Percentiles rank a stretch among this genome's conserved stretches.
phyloP scores from a whole-genome alignment of 2,329 filamentous ascomycete genomes.

The Fusarium lyarnte region DNA sequence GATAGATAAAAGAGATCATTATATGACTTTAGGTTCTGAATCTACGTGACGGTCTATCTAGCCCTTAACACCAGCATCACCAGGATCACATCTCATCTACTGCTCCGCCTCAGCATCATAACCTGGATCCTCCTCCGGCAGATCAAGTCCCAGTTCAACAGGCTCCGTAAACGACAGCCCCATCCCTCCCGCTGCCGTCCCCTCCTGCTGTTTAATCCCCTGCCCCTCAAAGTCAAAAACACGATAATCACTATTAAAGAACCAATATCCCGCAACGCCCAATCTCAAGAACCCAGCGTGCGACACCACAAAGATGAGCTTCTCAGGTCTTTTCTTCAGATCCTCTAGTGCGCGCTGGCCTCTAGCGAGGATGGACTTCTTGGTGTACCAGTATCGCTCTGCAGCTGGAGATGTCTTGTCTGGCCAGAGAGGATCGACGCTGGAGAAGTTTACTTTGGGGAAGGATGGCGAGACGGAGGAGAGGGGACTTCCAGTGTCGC shows the following conservation, averaged over 20 bases:
- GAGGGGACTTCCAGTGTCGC: slow-evolving; percentile 67
- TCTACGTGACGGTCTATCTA: background rate
- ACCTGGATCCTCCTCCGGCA: slow-evolving; percentile 48
- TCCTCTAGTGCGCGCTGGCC: slow-evolving; percentile 61
- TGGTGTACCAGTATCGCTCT: slow-evolving; percentile 62
- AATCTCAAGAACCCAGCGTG: slow-evolving; percentile 72
- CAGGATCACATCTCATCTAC: background rate
- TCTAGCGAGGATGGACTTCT: slow-evolving; percentile 62
- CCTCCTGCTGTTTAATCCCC: slow-evolving; percentile 58
- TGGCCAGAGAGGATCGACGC: slow-evolving; percentile 68
- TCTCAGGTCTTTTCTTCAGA: slow-evolving; percentile 65
- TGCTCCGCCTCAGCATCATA: background rate
- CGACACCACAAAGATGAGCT: slow-evolving; percentile 70
- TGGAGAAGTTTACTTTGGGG: slow-evolving; percentile 64
- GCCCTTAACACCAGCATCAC: background rate
- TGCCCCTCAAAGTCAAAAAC: slow-evolving; percentile 64
- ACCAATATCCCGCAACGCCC: slow-evolving; percentile 64
- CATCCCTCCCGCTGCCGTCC: slow-evolving; percentile 48
- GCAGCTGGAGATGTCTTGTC: slow-evolving; percentile 65
- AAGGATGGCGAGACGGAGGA: slow-evolving; percentile 58
- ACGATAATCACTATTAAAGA: slow-evolving; percentile 71
- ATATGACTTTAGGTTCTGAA: no score
- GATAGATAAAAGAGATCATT: slow-evolving; percentile 4
- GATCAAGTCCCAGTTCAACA: slow-evolving; percentile 51
- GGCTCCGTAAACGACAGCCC: slow-evolving; percentile 49